Evolutionary conservation across 2,329 filamentous ascomycete genomes (phyloP).

Genomic region (Colletotrichum echinochloae): DNA sequence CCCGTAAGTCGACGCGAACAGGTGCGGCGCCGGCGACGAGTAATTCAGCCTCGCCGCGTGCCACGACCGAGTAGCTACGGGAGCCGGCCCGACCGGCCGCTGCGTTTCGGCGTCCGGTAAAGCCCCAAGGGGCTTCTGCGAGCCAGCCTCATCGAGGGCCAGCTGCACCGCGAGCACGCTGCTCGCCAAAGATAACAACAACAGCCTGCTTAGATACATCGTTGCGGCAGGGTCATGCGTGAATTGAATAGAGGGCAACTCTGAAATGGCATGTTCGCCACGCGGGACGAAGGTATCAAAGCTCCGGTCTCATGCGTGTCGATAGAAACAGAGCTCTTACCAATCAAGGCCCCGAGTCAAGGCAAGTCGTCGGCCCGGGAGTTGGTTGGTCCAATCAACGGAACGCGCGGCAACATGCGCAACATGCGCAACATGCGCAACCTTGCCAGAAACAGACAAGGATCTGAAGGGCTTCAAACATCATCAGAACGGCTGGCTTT

Average conservation of each 20-base stretch:
- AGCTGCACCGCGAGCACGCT: not conserved
- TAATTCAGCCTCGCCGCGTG: conserved; percentile 53
- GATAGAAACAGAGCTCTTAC: conserved; percentile 13
- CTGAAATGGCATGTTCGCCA: conserved; percentile 12
- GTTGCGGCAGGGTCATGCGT: not conserved
- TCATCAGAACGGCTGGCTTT: not conserved
- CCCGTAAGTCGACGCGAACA: conserved; percentile 60
- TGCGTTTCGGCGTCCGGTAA: not conserved
- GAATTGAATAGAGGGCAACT: not conserved
- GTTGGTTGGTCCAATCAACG: conserved; percentile 33
- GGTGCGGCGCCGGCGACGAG: conserved; percentile 59
- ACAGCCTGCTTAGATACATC: conserved; percentile 1
- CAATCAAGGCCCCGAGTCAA: conserved; percentile 31
- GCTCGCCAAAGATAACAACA: not conserved
- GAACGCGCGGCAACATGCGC: conserved; percentile 36
- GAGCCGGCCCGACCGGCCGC: not conserved
- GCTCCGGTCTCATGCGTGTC: conserved; percentile 3
- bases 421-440: conserved; percentile 35
- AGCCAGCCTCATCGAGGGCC: not conserved
- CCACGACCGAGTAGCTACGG: not conserved
- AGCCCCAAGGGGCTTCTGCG: conserved; percentile 23
- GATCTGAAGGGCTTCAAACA: conserved; percentile 1
- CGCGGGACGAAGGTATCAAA: conserved; percentile 7
- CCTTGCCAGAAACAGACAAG: conserved; percentile 33
- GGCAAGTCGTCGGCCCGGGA: not conserved